Evolutionary conservation across 164 flowering plant species (phyloP).

Genomic region (Sextonia rubra): DNA sequence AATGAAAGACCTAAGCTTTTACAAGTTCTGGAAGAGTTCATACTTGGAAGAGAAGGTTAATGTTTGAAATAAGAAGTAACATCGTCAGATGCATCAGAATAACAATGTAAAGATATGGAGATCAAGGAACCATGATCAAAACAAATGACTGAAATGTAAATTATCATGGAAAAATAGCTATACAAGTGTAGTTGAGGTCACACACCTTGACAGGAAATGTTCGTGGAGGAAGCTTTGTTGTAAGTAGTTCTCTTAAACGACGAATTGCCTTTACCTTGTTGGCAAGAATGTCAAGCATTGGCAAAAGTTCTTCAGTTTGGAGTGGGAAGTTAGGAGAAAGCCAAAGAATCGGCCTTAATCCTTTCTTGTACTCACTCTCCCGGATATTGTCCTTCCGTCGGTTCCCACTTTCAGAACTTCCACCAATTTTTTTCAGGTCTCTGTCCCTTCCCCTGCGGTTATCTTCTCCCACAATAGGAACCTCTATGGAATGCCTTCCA

Average conservation of each 20-base stretch:
- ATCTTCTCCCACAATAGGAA: constrained; percentile 51
- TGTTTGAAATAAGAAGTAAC: background rate
- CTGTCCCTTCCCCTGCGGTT: constrained; percentile 43
- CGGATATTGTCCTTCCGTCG: constrained; percentile 57
- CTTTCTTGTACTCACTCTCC: constrained; percentile 95
- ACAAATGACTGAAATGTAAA: background rate
- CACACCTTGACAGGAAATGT: constrained; percentile 95
- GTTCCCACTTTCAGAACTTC: constrained; percentile 36
- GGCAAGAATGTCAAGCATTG: constrained; percentile 94
- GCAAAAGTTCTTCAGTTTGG: constrained; percentile 84
- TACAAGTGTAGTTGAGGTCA: background rate
- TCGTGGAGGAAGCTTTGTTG: constrained; percentile 91
- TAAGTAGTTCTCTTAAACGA: constrained; percentile 85
- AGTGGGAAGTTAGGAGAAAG: constrained; percentile 87
- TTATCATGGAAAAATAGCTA: background rate
- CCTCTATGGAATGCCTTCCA: constrained; percentile 77
- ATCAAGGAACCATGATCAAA: background rate
- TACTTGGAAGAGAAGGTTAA: background rate
- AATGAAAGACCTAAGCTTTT: too few relatives aligned
- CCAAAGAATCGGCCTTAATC: constrained; percentile 93
- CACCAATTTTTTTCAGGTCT: constrained; percentile 34
- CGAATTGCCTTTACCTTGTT: constrained; percentile 98
- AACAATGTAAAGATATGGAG: background rate
- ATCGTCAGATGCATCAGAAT: background rate
- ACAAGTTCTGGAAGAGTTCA: too few relatives aligned